These are phyloP conservation scores for Jatropha podagrica DNA, from an alignment of 441 rosid species.

Conservation along the genomic window DNA sequence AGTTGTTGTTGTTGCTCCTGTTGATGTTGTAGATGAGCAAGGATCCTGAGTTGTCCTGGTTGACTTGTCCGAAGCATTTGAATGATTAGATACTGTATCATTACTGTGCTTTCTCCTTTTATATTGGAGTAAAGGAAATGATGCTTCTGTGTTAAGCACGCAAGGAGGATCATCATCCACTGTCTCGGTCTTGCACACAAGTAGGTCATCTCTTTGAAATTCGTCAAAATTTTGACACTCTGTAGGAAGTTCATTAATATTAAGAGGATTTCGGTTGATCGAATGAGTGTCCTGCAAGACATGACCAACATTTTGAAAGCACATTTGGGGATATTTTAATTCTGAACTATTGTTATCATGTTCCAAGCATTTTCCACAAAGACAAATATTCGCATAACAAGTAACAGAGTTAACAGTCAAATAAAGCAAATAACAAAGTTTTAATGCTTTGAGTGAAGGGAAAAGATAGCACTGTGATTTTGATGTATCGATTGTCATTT, in stretches of 20 bases:
- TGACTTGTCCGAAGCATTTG: slow-evolving; percentile 56
- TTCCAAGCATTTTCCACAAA: background rate
- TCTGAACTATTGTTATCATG: background rate
- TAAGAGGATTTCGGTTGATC: slow-evolving; percentile 29
- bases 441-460: background rate
- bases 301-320: slow-evolving; percentile 15
- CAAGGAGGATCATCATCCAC: slow-evolving; percentile 48
- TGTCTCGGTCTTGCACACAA: slow-evolving; percentile 51
- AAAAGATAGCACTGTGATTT: background rate
- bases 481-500: background rate
- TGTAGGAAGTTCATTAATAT: slow-evolving; percentile 42
- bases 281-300: slow-evolving; percentile 43
- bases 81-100: slow-evolving; percentile 45
- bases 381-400: background rate
- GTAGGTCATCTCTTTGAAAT: slow-evolving; percentile 35
- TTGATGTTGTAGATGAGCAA: slow-evolving; percentile 67
- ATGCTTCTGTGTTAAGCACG: slow-evolving; percentile 57
- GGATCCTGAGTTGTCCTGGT: slow-evolving; percentile 56
- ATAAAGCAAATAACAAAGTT: background rate
- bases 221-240: slow-evolving; percentile 39
- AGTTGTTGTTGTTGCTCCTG: slow-evolving; percentile 38
- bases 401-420: background rate
- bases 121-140: slow-evolving; percentile 65
- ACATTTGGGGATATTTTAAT: background rate
- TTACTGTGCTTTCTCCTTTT: slow-evolving; percentile 63